Base-by-base conservation (phyloP, 2,329 filamentous ascomycete genomes). In the Talaromyces albobiverticillius region DNA sequence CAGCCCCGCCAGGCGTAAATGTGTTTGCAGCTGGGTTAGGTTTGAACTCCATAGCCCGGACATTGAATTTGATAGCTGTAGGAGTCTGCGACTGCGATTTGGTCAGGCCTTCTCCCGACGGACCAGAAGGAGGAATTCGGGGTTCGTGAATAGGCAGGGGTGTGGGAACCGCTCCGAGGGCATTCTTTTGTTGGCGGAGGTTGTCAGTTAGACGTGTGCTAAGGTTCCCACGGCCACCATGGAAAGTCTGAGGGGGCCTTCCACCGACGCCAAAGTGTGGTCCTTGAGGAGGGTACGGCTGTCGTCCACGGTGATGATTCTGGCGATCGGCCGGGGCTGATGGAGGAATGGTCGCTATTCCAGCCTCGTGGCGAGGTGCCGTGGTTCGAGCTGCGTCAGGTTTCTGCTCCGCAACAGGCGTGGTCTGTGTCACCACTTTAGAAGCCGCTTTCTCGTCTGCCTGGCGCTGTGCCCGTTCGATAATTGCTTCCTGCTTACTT, bases 401-500 rank as follows among this genome's bases (percentile, higher is more conserved):
- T 66, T 85, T 85, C 52, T 82, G 76, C 62, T 84, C 70, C 20
- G 64, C 80, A 20, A 73, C 69, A 22, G 55, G 36, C 10, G 65
- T 80, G 20, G 71, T 68, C 34, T 45, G 56, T 8, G 69, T 51
- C n/a, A 61, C 57, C 26, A 69, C 66, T 75, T 84, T 69, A 64
- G 75, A 62, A 63, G 71, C 65, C 40, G 75, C 67, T 59, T 82
- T 76, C 42, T 79, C 74, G 54, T 90, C 85, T 2, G 85, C 86
- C 61, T 93, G 87, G 65, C 85, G 83, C 57, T 89, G 84, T 1
- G 90, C 90, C 71, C 92, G 95, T 63, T 91, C 88, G 65, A 96
- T 87, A 59, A 99, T 97, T 67, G 92, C 85, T 65, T 91, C 86
- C 72, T 97, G 94, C 76, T 96, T 99, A 43, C 79, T 82, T n/a